A percentile compares a stretch with the other conserved stretches of the same genome.
Evolutionary conservation across 805 yeast species (phyloP).

Genomic region (Candida boleticola): DNA sequence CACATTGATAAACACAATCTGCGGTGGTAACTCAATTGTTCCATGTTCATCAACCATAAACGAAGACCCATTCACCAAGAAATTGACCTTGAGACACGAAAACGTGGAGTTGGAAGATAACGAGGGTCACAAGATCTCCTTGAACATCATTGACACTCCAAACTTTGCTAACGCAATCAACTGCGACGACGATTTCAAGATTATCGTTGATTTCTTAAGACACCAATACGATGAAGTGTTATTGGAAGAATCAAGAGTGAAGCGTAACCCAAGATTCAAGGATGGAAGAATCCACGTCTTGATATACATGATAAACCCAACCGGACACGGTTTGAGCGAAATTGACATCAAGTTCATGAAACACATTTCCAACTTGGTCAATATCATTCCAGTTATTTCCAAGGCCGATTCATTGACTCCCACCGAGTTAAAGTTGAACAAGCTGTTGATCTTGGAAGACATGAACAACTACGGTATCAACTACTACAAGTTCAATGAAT

Average conservation of each 20-base stretch:
- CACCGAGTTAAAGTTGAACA: slow-evolving; percentile 58
- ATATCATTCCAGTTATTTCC: slow-evolving; percentile 42
- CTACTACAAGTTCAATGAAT: slow-evolving; percentile 67
- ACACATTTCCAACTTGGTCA: slow-evolving; percentile 41
- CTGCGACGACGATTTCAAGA: slow-evolving; percentile 63
- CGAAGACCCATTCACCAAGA: slow-evolving; percentile 49
- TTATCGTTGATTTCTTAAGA: slow-evolving; percentile 73
- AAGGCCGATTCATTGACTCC: slow-evolving; percentile 44
- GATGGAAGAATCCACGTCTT: slow-evolving; percentile 77
- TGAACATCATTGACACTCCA: slow-evolving; percentile 79
- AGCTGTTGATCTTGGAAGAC: slow-evolving; percentile 73
- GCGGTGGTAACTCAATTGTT: slow-evolving; percentile 79
- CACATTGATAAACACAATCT: slow-evolving; percentile 86
- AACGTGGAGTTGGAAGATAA: slow-evolving; percentile 83
- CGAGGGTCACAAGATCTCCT: slow-evolving; percentile 77
- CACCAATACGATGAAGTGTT: slow-evolving; percentile 83
- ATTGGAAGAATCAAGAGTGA: slow-evolving; percentile 75
- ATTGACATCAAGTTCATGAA: slow-evolving; percentile 42
- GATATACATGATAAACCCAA: slow-evolving; percentile 44
- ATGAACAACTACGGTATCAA: slow-evolving; percentile 69
- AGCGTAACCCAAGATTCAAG: slow-evolving; percentile 81
- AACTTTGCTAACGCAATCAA: slow-evolving; percentile 77
- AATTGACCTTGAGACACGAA: slow-evolving; percentile 68
- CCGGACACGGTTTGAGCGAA: slow-evolving; percentile 44
- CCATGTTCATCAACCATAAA: slow-evolving; percentile 63